Percentiles rank a stretch among this genome's conserved stretches.
phyloP scores from a whole-genome alignment of 805 yeast species.

The Candida jianshihensis region DNA sequence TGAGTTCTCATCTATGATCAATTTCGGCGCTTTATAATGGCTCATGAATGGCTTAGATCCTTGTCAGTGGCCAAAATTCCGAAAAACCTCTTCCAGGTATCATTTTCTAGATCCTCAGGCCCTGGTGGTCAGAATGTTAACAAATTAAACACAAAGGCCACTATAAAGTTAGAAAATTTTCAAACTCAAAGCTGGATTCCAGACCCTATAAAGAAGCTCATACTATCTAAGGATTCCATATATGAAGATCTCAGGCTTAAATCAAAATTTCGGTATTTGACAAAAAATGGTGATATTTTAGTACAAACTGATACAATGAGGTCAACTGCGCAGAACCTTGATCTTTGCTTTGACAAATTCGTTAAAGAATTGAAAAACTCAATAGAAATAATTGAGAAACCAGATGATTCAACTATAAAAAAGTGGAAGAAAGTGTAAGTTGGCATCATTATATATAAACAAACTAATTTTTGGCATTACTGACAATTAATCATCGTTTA shows the following conservation, averaged over 20 bases:
- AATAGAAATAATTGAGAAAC: slow-evolving; percentile 42
- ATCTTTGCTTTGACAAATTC: slow-evolving; percentile 55
- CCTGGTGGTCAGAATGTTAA: slow-evolving; percentile 86
- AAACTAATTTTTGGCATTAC: too few species aligned
- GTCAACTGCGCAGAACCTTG: slow-evolving; percentile 49
- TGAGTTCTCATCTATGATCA: not conserved
- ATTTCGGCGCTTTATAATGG: not conserved
- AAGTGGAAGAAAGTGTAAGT: slow-evolving; percentile 41
- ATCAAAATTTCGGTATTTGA: slow-evolving; percentile 42
- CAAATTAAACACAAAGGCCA: slow-evolving; percentile 60
- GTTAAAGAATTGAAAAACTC: slow-evolving; percentile 40
- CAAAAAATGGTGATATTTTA: slow-evolving; percentile 44
- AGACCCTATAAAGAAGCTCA: slow-evolving; percentile 34
- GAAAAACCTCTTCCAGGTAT: slow-evolving; percentile 32
- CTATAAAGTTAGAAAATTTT: slow-evolving; percentile 45
- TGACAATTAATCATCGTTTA: not conserved
- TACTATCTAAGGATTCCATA: slow-evolving; percentile 22
- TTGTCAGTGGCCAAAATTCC: slow-evolving; percentile 35
- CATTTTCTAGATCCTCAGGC: slow-evolving; percentile 66
- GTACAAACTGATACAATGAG: slow-evolving; percentile 57
- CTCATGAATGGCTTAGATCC: slow-evolving; percentile 36
- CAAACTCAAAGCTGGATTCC: slow-evolving; percentile 55
- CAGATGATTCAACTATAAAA: slow-evolving; percentile 34
- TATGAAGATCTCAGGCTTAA: not conserved
- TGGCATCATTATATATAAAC: too few species aligned